A percentile compares a stretch with the other conserved stretches of the same genome.
Conservation (phyloP, 441 rosid species). For the Pelargonium australe region DNA sequence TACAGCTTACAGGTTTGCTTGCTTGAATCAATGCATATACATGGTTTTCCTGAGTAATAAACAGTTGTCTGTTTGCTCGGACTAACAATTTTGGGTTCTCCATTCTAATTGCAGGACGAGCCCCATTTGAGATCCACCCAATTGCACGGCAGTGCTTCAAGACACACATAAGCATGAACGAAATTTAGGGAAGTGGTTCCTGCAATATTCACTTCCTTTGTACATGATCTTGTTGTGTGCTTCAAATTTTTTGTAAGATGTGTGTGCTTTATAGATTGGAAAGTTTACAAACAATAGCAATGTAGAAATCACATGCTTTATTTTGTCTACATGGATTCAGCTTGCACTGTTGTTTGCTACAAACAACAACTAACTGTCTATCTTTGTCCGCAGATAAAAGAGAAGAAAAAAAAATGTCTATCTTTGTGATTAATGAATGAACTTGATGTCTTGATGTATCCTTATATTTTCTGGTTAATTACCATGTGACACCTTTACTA, state of each 20-base stretch:
- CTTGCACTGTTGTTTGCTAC: no score
- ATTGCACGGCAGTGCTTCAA: constrained; percentile 46
- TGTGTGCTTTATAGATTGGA: background rate
- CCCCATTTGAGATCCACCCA: constrained; percentile 54
- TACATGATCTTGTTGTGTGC: background rate
- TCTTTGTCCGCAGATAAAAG: no score
- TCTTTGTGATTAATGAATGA: no score
- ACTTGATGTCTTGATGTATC: no score
- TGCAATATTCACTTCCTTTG: background rate
- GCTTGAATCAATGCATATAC: background rate
- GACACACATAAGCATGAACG: constrained; percentile 31
- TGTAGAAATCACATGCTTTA: background rate
- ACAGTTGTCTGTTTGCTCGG: background rate
- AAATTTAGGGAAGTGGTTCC: background rate
- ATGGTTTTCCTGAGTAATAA: background rate
- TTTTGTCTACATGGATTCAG: no score
- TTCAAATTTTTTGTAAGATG: background rate
- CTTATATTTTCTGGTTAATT: no score
- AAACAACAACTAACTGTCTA: no score
- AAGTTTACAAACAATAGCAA: background rate
- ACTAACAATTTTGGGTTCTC: constrained; percentile 11
- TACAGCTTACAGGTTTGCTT: constrained; percentile 57
- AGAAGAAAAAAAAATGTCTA: no score
- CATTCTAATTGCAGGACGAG: constrained; percentile 39
- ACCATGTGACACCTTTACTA: no score